Base-by-base conservation (phyloP, 2,329 filamentous ascomycete species). In the Hypoxylon sp. region DNA sequence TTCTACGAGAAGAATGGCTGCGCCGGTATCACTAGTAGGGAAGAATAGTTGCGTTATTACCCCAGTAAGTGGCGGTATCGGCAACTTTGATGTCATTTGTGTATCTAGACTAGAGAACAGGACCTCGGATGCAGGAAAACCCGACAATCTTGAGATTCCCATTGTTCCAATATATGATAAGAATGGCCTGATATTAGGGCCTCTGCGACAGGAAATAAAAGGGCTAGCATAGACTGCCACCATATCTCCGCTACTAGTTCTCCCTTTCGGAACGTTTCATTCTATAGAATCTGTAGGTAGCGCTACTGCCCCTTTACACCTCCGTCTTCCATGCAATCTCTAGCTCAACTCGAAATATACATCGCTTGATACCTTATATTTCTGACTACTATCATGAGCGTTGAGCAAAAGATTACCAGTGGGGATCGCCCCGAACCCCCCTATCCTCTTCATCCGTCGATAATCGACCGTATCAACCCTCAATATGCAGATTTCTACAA, bases 401-500 rank as follows among this genome's bases (percentile, higher is more conserved):
- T 71, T 17, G 68, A 71, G 54, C 68, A 71, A 46, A 62, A 35
- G 42, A 17, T 29, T 44, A 17, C 15, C 1, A 1, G n/a, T 3
- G 56, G 59, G 35, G 57, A 66, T 15, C 55, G 62, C 13, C 63
- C 62, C 19, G 57, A 72, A 39, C 73, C 73, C 13, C 73, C 73
- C 6, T 86, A 86, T 66, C 83, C 83, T 24, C 79, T 86, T 29
- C 83, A 86, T 70, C 77, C 80, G 17, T 85, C 84, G 24, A 79
- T 86, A 52, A 74, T 77, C 48, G 77, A 82, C 71, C 76, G 80
- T 39, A 77, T 87, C 54, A 77, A 86, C 72, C 81, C 83, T 1
- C 83, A 86, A 62, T 87, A 87, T 71, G 82, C 81, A 52, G 80
- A 75, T 11, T 87, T 86, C 75, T 87, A 87, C 77, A 86, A 87